These are phyloP conservation scores for Helichrysum umbraculigerum DNA, from an alignment of 129 eudicot species.

Conservation along the genomic window DNA sequence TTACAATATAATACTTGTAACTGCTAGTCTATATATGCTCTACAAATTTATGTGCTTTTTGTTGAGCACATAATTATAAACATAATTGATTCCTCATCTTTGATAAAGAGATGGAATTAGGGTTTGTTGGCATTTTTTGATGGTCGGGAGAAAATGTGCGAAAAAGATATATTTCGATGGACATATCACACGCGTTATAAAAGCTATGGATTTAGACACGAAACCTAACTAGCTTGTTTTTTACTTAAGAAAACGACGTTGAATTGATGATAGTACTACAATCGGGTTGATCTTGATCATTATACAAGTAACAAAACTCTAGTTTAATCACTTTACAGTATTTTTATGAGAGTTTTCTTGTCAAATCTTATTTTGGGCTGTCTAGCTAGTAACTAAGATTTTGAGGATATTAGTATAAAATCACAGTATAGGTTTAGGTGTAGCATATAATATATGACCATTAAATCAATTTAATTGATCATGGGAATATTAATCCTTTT, in stretches of 20 bases:
- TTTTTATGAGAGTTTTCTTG: not conserved
- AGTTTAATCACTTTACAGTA: no score
- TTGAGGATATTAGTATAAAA: no score
- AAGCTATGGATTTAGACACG: constrained; percentile 26
- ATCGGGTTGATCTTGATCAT: not conserved
- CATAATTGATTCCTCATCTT: not conserved
- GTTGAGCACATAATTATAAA: no score
- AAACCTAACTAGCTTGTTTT: constrained; percentile 29
- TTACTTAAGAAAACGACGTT: constrained; percentile 13
- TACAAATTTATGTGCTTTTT: no score
- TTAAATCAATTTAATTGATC: no score
- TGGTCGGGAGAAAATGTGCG: constrained; percentile 14
- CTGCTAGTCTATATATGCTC: no score
- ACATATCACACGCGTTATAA: constrained; percentile 16
- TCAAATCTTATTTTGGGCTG: not conserved
- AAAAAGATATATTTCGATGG: constrained; percentile 1
- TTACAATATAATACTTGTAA: no score
- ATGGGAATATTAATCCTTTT: no score
- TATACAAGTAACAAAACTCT: not conserved
- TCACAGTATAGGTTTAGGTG: not conserved
- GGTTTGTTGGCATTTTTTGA: constrained; percentile 1
- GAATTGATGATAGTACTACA: not conserved
- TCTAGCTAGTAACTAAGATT: not conserved
- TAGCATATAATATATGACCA: not conserved
- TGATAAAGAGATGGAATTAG: constrained; percentile 10